These are phyloP conservation scores for Phytophthora agathidicida DNA, from an alignment of 352 stramenopile genomes.

Conservation along the genomic window DNA sequence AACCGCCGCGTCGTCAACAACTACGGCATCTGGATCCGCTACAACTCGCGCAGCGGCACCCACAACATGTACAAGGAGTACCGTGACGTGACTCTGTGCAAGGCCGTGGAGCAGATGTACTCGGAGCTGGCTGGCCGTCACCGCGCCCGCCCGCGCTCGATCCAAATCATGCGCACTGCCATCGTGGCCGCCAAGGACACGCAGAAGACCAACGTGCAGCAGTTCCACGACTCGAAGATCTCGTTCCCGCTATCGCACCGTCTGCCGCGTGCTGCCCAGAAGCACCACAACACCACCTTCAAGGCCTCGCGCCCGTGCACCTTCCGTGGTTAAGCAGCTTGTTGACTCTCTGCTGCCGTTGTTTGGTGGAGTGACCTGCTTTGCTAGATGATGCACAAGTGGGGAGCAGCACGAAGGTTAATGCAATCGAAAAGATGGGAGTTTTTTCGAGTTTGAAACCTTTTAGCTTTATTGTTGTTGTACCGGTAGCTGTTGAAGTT, in stretches of 20 bases:
- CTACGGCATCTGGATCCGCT: slow-evolving; percentile 99
- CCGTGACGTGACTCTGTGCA: slow-evolving; percentile 97
- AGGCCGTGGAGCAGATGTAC: slow-evolving; percentile 99
- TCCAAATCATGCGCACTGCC: slow-evolving; percentile 99
- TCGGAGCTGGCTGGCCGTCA: slow-evolving; percentile 98
- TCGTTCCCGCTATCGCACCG: slow-evolving; percentile 99
- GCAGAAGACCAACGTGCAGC: slow-evolving; percentile 96
- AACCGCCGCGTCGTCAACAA: slow-evolving; percentile 99
- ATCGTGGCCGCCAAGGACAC: slow-evolving; percentile 96
- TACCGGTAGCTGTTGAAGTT: no score
- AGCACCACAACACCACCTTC: slow-evolving; percentile 97
- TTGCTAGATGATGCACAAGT: neutral
- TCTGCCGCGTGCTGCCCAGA: slow-evolving; percentile 92
- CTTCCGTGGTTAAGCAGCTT: slow-evolving; percentile 95
- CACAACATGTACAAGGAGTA: slow-evolving; percentile 99
- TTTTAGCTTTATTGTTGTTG: no score
- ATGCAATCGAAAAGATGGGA: slow-evolving; percentile 52
- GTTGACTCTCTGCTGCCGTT: slow-evolving; percentile 2
- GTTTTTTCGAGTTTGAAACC: slow-evolving; percentile 41
- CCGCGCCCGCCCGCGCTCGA: slow-evolving; percentile 96
- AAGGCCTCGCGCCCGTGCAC: slow-evolving; percentile 97
- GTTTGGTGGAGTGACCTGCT: neutral
- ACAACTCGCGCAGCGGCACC: slow-evolving; percentile 99
- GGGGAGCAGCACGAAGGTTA: slow-evolving; percentile 22
- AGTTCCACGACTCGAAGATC: slow-evolving; percentile 97